phyloP scores from a whole-genome alignment of 169 alveolate species.

The Besnoitia besnoiti region DNA sequence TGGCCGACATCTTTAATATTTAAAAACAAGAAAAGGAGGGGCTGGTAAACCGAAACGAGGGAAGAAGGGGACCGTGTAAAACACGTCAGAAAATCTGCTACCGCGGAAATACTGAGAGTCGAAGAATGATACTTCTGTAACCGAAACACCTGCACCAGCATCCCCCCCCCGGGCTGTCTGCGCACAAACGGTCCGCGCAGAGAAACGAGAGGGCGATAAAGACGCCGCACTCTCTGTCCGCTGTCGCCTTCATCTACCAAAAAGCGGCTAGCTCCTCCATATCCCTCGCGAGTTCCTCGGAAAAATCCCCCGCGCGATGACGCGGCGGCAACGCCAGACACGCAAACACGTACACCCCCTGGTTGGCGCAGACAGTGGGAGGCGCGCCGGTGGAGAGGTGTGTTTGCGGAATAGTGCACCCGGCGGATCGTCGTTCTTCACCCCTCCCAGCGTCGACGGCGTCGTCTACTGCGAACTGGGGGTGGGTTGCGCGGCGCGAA shows the following conservation, averaged over 20 bases:
- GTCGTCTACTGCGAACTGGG: neutral
- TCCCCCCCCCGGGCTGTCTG: neutral
- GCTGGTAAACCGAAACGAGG: neutral
- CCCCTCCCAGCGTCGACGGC: neutral
- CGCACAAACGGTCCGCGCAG: neutral
- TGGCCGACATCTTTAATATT: slow-evolving; percentile 66
- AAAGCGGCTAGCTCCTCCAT: neutral
- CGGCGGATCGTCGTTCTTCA: neutral
- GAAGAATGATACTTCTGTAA: slow-evolving; percentile 36
- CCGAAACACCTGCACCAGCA: neutral
- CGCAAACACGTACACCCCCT: too few species aligned
- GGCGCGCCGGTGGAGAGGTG: neutral
- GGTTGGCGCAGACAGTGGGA: too few species aligned
- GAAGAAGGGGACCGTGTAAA: neutral
- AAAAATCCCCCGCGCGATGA: neutral
- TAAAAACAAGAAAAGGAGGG: neutral
- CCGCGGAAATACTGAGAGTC: neutral
- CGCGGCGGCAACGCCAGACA: too few species aligned
- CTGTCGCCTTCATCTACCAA: neutral
- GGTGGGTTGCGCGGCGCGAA: neutral
- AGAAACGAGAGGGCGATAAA: too few species aligned
- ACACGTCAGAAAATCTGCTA: slow-evolving; percentile 4
- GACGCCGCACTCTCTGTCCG: neutral
- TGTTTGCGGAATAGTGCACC: too few species aligned
- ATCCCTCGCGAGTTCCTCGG: neutral